Percentiles rank a stretch among this genome's conserved stretches.
Evolutionary conservation across 2,329 filamentous ascomycete species (phyloP).

Genomic region (Colletotrichum sidae): DNA sequence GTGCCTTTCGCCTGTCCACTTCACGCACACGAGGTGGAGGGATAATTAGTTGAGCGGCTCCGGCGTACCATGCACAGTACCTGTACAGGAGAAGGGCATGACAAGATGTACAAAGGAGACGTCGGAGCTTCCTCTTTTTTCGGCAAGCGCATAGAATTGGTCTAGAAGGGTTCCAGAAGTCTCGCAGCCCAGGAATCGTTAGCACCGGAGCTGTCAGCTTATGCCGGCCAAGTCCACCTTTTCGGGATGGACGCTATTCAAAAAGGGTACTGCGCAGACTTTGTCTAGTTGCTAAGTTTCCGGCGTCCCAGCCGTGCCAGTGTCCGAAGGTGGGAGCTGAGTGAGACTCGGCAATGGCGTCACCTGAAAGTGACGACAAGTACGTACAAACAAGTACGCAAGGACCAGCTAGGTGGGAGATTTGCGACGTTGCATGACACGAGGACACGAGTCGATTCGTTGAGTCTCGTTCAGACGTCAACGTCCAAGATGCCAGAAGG

Average conservation of each 20-base stretch:
- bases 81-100: not conserved
- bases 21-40: no score
- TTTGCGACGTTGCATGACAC: constrained; percentile 23
- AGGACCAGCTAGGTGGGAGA: not conserved
- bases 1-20: no score
- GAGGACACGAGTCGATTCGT: constrained; percentile 3
- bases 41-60: no score
- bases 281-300: no score
- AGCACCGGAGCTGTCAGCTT: constrained; percentile 16
- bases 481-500: constrained; percentile 3
- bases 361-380: no score
- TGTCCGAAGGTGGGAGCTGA: no score
- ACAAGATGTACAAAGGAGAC: not conserved
- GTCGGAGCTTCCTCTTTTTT: constrained; percentile 17
- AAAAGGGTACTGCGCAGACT: no score
- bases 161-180: constrained; percentile 29
- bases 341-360: no score
- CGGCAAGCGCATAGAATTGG: constrained; percentile 30
- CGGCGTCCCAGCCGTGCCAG: no score
- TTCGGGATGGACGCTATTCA: not conserved
- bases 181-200: not conserved
- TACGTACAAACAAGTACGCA: not conserved
- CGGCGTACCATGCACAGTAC: not conserved
- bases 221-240: constrained; percentile 13
- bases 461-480: constrained; percentile 9